Evolutionary conservation across 2,329 filamentous ascomycete genomes (phyloP), one percentile per base, ranked within the genome.

Genomic region (Fusarium sp.): DNA sequence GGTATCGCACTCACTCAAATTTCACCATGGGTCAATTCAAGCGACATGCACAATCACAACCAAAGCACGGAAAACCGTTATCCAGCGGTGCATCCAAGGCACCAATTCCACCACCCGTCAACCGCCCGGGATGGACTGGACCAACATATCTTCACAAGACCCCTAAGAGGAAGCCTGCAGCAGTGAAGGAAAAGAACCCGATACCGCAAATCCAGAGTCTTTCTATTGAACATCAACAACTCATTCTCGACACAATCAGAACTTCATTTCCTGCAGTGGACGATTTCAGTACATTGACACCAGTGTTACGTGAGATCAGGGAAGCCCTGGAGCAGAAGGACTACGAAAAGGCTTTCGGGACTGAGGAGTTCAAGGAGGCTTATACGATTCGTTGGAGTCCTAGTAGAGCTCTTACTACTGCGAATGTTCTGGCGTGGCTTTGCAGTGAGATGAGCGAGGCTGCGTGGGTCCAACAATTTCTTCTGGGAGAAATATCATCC

Each of bases 241-340:
- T 64, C 18, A 49, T 64, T 45, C 61, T 64, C 18, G 61, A 64
- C 11, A 63, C 58, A 27, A 8, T 64, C 49, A 63, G 61, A 24
- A 45, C 49, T 27, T 24, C 61, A 8, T 40, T 64, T n/a, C 49
- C 61, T 24, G 58, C 58, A 3, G 61, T 45, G 0, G 24, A 64
- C 2, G 61, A 64, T 16, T 64, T 64, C 44, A 44, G 25, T 20
- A 1, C 38, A 2, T 45, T 64, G 20, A 57, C 15, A 27, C 44
- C 58, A 11, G 49, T 64, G 4, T 29, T 64, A 6, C 61, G 51
- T 10, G 43, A 44, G 6, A 30, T 64, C 18, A 63, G 61, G 4
- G 61, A 64, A 32, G 58, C 58, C 2, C 59, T 64, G 3, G 58
- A 63, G 34, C 49, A 57, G 20, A 44, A 63, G 20, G 61, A 64